Evolutionary conservation across 129 eudicot genomes (phyloP), one percentile per base, ranked within the genome.

Genomic region (Glebionis coronaria): DNA sequence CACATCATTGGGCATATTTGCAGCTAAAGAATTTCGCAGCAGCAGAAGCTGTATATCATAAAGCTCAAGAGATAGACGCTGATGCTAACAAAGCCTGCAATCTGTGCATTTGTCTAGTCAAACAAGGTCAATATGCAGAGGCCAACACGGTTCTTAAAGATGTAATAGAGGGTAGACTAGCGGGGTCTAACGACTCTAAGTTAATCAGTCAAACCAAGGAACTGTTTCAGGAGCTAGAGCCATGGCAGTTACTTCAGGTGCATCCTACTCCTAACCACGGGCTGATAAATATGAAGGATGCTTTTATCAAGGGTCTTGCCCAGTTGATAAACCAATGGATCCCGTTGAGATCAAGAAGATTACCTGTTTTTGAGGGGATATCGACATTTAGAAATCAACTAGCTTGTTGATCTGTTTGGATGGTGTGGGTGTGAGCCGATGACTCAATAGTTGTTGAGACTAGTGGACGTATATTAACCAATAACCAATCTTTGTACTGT

Each of bases 1-100:
- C n/a, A n/a, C n/a, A n/a, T n/a, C n/a, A n/a, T n/a, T n/a, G 97
- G 97, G 90, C 90, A 4, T 89, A 86, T 59, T 79, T 89, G 90
- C 94, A 89, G 76, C 82, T 83, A 73, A 63, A 65, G 15, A 86
- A 86, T 40, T 89, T 70, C 57, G 73, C 73, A 56, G 87, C 84
- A n/a, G 97, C 94, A 9, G 97, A 89, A 58, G 84, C 58, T 3
- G 94, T 83, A 28, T 89, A 89, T 31, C 82, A 82, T 23, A 86
- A 86, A 70, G 90, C 94, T n/a, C 94, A 83, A 42, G 59, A 81
- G 72, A 79, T 83, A 18, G 94, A 86, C 68, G 86, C 97, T 0
- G 94, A 86, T 44, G 86, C 90, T 73, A 89, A 86, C 79, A 89
- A 86, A 72, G 86, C 90, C 40, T 86, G 87, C 73, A 89, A 89